Evolutionary conservation across 164 flowering plant species (phyloP).

Genomic region (Umbilicus rupestris): DNA sequence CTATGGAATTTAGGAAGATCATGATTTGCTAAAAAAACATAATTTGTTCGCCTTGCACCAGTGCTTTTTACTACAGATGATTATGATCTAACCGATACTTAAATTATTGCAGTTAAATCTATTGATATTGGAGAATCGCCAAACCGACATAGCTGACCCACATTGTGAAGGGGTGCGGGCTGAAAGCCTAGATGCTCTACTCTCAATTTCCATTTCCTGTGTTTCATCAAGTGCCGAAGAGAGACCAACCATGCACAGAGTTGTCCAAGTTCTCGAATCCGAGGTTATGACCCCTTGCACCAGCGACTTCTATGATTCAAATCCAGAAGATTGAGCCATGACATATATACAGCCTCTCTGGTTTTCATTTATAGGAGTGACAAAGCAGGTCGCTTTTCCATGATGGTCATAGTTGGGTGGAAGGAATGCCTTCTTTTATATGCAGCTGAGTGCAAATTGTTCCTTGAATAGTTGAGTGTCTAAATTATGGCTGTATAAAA

Average conservation of each 20-base stretch:
- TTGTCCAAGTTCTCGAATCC: constrained; percentile 74
- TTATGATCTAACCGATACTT: background rate
- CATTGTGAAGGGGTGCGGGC: constrained; percentile 53
- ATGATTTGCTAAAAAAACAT: no score
- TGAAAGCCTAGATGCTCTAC: constrained; percentile 66
- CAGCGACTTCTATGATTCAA: constrained; percentile 78
- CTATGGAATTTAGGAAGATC: no score
- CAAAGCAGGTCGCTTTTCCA: no score
- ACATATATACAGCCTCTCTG: background rate
- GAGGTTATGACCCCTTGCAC: constrained; percentile 87
- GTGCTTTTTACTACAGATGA: background rate
- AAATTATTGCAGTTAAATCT: constrained; percentile 62
- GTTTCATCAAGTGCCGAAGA: constrained; percentile 69
- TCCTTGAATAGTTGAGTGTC: no score
- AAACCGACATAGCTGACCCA: constrained; percentile 62
- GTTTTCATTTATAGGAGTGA: background rate
- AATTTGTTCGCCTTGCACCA: no score
- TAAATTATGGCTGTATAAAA: no score
- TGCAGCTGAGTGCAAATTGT: no score
- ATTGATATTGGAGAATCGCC: constrained; percentile 42
- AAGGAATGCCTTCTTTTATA: no score
- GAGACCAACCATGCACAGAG: constrained; percentile 76
- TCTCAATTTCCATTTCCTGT: constrained; percentile 71
- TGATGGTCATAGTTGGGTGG: no score
- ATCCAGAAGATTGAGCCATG: constrained; percentile 38